phyloP scores from a whole-genome alignment of 495 filamentous ascomycete genomes.

The Daldinia vernicosa region DNA sequence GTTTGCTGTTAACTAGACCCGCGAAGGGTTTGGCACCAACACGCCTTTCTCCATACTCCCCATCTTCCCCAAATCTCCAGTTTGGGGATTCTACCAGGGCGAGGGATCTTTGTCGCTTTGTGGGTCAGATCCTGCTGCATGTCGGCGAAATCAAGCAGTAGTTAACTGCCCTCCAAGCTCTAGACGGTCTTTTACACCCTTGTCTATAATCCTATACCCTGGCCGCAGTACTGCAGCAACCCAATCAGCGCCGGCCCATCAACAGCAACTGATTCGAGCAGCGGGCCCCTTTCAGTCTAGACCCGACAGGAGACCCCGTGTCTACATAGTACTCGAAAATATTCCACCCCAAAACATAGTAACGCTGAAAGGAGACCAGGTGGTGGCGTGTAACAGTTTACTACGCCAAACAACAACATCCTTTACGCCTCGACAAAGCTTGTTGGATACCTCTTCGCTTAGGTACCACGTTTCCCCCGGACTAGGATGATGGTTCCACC shows the following conservation, averaged over 20 bases:
- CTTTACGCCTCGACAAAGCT: constrained; percentile 10
- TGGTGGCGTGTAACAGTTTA: constrained; percentile 35
- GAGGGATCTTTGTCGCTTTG: constrained; percentile 38
- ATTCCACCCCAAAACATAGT: constrained; percentile 31
- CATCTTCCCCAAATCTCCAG: constrained; percentile 44
- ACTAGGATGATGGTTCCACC: constrained; percentile 19
- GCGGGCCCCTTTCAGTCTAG: constrained; percentile 42
- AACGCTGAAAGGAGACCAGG: background rate
- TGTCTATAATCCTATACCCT: constrained; percentile 42
- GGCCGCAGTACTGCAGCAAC: constrained; percentile 31
- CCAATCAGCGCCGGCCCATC: constrained; percentile 42
- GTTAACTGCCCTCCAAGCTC: constrained; percentile 33
- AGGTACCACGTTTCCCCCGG: constrained; percentile 40
- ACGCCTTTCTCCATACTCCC: constrained; percentile 27
- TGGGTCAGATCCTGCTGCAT: constrained; percentile 36
- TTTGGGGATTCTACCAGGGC: constrained; percentile 32
- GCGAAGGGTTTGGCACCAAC: background rate
- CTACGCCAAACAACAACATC: constrained; percentile 21
- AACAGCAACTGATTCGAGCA: constrained; percentile 37
- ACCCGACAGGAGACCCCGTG: constrained; percentile 41
- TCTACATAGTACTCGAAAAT: constrained; percentile 17
- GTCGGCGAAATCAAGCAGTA: constrained; percentile 46
- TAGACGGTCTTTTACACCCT: constrained; percentile 48
- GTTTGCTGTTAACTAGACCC: constrained; percentile 13
- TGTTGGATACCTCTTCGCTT: constrained; percentile 11